phyloP scores from a whole-genome alignment of 2,329 filamentous ascomycete genomes.

The Alternaria sp. region DNA sequence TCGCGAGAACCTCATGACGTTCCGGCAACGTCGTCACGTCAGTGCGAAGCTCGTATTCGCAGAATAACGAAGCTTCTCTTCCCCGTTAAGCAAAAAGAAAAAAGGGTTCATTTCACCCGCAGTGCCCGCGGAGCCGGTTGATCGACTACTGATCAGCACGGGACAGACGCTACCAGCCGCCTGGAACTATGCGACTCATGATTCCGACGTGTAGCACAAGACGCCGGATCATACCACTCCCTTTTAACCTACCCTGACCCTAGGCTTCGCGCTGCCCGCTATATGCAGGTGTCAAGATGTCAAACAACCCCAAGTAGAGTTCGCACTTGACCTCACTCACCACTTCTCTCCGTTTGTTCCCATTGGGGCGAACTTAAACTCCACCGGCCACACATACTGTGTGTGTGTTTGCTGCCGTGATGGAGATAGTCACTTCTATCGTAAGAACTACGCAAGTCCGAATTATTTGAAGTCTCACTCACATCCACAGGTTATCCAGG shows the following conservation, averaged over 20 bases:
- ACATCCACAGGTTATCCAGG: constrained; percentile 16
- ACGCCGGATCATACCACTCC: constrained; percentile 1
- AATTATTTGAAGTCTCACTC: not conserved
- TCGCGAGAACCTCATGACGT: not conserved
- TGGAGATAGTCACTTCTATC: constrained; percentile 6
- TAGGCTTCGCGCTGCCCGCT: not conserved
- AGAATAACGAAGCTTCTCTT: not conserved
- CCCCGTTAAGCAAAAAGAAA: not conserved
- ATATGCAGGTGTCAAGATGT: constrained; percentile 1
- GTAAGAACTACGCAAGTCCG: not conserved
- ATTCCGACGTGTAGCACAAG: not conserved
- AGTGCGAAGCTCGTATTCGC: not conserved
- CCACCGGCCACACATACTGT: not conserved
- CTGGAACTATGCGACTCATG: constrained; percentile 2
- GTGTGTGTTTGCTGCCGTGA: not conserved
- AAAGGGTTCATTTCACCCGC: not conserved
- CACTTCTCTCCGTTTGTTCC: not conserved
- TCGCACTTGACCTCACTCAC: not conserved
- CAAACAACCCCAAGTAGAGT: not conserved
- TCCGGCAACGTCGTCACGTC: not conserved
- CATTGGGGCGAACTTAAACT: not conserved
- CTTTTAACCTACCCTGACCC: not conserved
- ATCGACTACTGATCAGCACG: not conserved
- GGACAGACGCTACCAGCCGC: constrained; percentile 7
- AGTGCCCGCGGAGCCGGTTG: not conserved